Evolutionary conservation across 805 yeast genomes (phyloP).

Genomic region (Candida gorgasii): DNA sequence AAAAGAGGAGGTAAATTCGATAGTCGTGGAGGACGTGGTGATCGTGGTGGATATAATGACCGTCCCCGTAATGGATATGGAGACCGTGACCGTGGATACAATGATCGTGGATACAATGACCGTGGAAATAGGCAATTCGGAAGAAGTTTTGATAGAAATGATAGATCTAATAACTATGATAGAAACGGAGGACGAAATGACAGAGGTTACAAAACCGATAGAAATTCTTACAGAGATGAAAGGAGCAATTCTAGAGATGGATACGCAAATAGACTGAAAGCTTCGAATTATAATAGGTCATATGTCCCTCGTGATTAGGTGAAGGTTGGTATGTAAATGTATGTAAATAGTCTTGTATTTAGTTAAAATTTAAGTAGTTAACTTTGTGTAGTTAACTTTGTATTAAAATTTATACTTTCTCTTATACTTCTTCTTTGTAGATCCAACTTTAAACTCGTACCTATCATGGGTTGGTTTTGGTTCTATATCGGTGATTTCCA

Average conservation of each 20-base stretch:
- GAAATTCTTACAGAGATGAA: neutral
- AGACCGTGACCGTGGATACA: constrained; percentile 5
- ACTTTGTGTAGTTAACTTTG: no score
- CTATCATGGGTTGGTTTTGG: constrained; percentile 3
- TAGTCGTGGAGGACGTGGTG: neutral
- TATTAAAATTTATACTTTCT: constrained; percentile 10
- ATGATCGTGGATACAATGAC: constrained; percentile 19
- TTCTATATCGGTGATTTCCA: constrained; percentile 7
- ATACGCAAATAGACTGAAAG: neutral
- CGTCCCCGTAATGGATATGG: constrained; percentile 17
- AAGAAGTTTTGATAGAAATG: constrained; percentile 1
- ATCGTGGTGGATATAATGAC: constrained; percentile 8
- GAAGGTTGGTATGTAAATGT: neutral
- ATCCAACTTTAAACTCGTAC: constrained; percentile 15
- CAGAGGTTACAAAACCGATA: neutral
- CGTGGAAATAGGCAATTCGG: constrained; percentile 1
- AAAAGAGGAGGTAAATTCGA: constrained; percentile 7
- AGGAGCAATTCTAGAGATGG: neutral
- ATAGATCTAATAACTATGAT: constrained; percentile 12
- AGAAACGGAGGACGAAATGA: constrained; percentile 17
- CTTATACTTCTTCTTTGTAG: constrained; percentile 16
- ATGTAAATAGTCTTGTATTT: constrained; percentile 7
- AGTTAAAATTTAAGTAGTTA: neutral
- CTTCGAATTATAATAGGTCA: neutral
- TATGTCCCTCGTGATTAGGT: neutral